Percentiles rank a stretch among this genome's conserved stretches.
phyloP scores from a whole-genome alignment of 2,329 filamentous ascomycete genomes.

The Amylocarpus encephaloides region DNA sequence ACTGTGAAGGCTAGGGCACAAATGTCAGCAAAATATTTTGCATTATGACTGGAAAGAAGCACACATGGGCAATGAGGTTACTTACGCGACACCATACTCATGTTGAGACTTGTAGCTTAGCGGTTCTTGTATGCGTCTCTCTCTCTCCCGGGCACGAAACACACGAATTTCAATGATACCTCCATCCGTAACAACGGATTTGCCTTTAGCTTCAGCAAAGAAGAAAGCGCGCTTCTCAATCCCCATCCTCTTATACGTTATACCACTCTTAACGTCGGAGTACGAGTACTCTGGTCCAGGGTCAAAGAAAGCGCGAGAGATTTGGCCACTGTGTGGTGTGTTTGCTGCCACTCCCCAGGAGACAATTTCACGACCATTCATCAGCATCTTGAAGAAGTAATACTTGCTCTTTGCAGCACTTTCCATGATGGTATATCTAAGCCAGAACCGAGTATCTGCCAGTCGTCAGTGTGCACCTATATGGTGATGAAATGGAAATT shows the following conservation, averaged over 20 bases:
- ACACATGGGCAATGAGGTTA: conserved; percentile 6
- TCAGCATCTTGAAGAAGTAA: conserved; percentile 49
- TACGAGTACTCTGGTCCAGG: conserved; percentile 40
- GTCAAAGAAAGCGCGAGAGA: conserved; percentile 44
- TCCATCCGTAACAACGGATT: conserved; percentile 37
- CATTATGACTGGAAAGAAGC: not conserved
- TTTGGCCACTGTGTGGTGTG: conserved; percentile 33
- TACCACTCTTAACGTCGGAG: conserved; percentile 32
- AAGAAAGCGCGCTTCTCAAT: conserved; percentile 48
- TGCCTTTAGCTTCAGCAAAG: conserved; percentile 27
- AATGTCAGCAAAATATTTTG: not conserved
- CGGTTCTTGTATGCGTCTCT: conserved; percentile 37
- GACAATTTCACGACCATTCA: conserved; percentile 47
- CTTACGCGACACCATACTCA: conserved; percentile 48
- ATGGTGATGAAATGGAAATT: not conserved
- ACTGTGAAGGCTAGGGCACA: conserved; percentile 40
- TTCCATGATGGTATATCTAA: conserved; percentile 41
- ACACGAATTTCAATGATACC: conserved; percentile 49
- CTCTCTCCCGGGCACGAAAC: conserved; percentile 45
- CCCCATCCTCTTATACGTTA: conserved; percentile 33
- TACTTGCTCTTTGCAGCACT: conserved; percentile 32
- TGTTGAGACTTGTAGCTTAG: conserved; percentile 42
- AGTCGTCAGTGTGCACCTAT: conserved; percentile 6
- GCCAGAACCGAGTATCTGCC: conserved; percentile 45
- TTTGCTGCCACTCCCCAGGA: conserved; percentile 45